Evolutionary conservation across 768 basidiomycete species (phyloP), one percentile per base, ranked within the genome.

Genomic region (Leccinum barrowsii): DNA sequence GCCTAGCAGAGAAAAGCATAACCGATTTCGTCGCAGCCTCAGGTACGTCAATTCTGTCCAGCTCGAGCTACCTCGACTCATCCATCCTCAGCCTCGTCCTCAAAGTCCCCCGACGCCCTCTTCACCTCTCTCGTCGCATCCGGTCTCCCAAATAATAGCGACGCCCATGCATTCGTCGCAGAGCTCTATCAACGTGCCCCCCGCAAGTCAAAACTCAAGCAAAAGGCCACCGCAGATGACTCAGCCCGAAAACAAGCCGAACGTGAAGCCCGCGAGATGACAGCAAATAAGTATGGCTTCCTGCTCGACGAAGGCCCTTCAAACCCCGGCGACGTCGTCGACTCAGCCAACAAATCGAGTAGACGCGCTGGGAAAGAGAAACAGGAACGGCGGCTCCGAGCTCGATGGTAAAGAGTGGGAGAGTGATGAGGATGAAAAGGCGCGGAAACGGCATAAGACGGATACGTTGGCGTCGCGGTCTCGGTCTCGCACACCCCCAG

Each of bases 11-110:
- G 74, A 80, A 81, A 62, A 92, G 84, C 63, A 91, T 89, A 59
- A 84, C 93, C 64, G 88, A 93, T 76, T 97, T 87, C 72, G 87
- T 97, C 35, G 78, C 92, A 71, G 92, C 92, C 51, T 86, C 90
- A 73, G 93, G 92, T 89, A 62, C 42, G 81, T 70, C 28, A 51
- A 28, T 44, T 30, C 17, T 42, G 0, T 34, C 12, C 22, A 1
- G 28, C 35, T 15, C n/a, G 1, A 8, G 0, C 15, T 3, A 7
- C 5, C 4, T 17, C 22, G 1, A 30, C 57, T 65, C 52, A 59
- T 55, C 15, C 56, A 30, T 51, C 34, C 15, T 56, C 47, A 67
- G 93, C 92, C n/a, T 85, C 89, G 4, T 86, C 89, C 56, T 82
- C 92, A 55, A 95, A 95, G 72, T 83, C 87, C 8, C 80, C 91